Base-by-base conservation (phyloP, 2,329 filamentous ascomycete species). In the Talaromyces sp. region DNA sequence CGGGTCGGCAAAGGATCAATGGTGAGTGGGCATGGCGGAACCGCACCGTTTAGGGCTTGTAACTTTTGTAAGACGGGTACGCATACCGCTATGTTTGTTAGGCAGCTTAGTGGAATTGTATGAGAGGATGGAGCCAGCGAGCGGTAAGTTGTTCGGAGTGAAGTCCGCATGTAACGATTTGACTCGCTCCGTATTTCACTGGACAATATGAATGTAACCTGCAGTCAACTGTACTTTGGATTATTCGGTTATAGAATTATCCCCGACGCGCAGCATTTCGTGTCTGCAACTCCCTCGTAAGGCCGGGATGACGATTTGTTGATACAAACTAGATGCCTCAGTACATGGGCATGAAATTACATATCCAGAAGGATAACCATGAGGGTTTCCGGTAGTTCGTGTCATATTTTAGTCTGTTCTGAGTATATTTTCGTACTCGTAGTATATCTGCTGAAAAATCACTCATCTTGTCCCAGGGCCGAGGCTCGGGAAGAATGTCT, bases 121-220 rank as follows among this genome's bases (percentile, higher is more conserved):
- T 56, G 52, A 7, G n/a, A 39, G n/a, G 11, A 37, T 56, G 5
- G 11, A 37, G 31, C 52, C 52, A 33, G 37, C 33, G 25, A 56
- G 52, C 52, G 52, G 52, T 56, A 56, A 56, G 52, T 15, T 39
- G 17, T 56, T 56, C 52, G 19, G 50, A 56, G 31, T 25, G n/a
- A 56, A 56, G 10, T 39, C 52, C 52, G 52, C n/a, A 39, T 10
- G n/a, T 35, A 35, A 22, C 8, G 15, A 56, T 19, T 11, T 37
- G 50, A 54, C 15, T n/a, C 19, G 2, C 8, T 37, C 19, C 27
- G 17, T 47, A 13, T 8, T 35, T 19, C 2, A 19, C 4, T 22
- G 3, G n/a, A 37, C 50, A 22, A 22, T 15, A 56, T 5, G 52
- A 37, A 56, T 56, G 33, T 56, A 56, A 25, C 52, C 15, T 56